Percentiles rank a stretch among this genome's conserved stretches.
Conservation (phyloP, 2,329 filamentous ascomycete species). For the Hymenotorrendiella dingleyae region DNA sequence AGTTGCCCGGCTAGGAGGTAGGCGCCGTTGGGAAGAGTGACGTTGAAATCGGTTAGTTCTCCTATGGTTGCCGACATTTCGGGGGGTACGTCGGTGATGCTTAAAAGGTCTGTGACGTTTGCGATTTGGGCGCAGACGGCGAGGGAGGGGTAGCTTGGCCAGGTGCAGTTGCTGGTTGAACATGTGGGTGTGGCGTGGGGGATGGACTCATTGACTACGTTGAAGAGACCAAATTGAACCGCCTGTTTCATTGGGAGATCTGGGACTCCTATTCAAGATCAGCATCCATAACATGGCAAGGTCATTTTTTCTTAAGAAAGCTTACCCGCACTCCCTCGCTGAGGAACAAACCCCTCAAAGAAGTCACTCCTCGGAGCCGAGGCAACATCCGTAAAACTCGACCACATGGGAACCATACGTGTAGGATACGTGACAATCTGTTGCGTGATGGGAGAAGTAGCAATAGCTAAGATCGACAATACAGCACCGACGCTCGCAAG, state of each 20-base stretch:
- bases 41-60: neutral
- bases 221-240: constrained; percentile 1
- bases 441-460: constrained; percentile 30
- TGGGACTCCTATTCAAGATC: neutral
- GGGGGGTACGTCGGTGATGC: neutral
- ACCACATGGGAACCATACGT: constrained; percentile 13
- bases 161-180: constrained; percentile 32
- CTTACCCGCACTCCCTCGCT: constrained; percentile 1
- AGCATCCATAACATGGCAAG: neutral
- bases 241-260: constrained; percentile 5
- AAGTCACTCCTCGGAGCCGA: neutral
- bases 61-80: neutral
- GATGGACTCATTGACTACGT: neutral
- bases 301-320: neutral
- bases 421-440: constrained; percentile 25
- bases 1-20: constrained; percentile 1
- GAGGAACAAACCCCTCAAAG: constrained; percentile 1
- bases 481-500: neutral
- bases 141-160: constrained; percentile 27
- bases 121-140: constrained; percentile 23
- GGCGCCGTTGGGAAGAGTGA: constrained; percentile 2
- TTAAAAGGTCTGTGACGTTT: constrained; percentile 7
- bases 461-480: constrained; percentile 22
- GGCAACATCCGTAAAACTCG: neutral
- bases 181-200: constrained; percentile 13